These are phyloP conservation scores for Spergularia azorica DNA, from an alignment of 179 eudicot species.

Conservation along the genomic window DNA sequence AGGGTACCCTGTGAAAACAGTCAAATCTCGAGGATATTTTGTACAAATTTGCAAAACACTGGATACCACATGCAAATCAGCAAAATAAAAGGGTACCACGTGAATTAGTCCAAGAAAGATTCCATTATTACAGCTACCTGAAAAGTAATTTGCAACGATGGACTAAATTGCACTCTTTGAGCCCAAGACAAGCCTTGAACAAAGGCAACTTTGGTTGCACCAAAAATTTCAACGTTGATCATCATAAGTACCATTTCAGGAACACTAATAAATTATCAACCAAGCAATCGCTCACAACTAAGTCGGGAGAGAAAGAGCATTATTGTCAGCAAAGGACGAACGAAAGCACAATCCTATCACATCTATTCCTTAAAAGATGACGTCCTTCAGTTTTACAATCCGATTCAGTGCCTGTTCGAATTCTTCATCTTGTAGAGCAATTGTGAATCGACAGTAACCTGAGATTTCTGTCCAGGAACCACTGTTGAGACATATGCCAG, in stretches of 20 bases:
- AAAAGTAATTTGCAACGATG: no score
- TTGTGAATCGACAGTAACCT: conserved; percentile 84
- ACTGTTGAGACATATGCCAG: conserved; percentile 85
- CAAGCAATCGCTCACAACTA: conserved; percentile 25
- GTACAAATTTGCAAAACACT: no score
- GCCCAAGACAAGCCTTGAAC: background rate
- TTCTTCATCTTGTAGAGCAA: conserved; percentile 73
- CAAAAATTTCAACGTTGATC: background rate
- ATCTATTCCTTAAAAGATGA: conserved; percentile 11
- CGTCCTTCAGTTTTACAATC: conserved; percentile 54
- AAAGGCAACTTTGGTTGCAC: background rate
- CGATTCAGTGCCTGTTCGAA: conserved; percentile 71
- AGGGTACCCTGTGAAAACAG: no score
- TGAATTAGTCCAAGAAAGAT: no score
- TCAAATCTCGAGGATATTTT: no score
- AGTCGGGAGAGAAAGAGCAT: conserved; percentile 17
- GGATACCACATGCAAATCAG: no score
- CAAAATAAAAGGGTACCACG: no score
- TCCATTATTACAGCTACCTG: no score
- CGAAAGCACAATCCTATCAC: background rate
- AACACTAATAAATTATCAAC: background rate
- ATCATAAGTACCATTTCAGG: background rate
- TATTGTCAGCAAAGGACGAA: background rate
- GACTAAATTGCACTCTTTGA: background rate
- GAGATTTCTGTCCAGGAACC: conserved; percentile 90